These are phyloP conservation scores for Podila epicladia DNA, from an alignment of 192 early-diverging fungal species.

Conservation along the genomic window DNA sequence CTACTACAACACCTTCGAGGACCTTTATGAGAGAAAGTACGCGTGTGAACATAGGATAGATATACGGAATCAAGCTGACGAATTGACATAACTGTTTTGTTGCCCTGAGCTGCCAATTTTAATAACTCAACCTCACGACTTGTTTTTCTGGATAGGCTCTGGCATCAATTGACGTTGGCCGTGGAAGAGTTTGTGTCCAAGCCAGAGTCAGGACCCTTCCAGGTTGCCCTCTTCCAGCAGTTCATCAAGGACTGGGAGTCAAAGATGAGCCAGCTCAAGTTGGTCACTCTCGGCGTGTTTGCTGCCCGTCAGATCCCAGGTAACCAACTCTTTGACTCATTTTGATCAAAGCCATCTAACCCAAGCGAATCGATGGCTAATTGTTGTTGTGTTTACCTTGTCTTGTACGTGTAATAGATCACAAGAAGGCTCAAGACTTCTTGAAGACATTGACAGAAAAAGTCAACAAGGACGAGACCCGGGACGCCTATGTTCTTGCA, in stretches of 20 bases:
- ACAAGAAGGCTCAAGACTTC: conserved; percentile 79
- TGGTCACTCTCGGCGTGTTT: conserved; percentile 84
- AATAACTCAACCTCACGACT: not conserved
- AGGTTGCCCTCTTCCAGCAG: conserved; percentile 86
- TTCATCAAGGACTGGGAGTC: conserved; percentile 95
- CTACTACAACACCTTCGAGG: conserved; percentile 88
- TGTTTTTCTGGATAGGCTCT: conserved; percentile 70
- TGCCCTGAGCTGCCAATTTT: too few relatives aligned
- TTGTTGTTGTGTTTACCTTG: not conserved
- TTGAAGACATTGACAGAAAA: conserved; percentile 74
- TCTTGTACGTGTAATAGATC: conserved; percentile 54
- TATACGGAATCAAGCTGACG: too few relatives aligned
- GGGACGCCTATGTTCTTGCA: conserved; percentile 89
- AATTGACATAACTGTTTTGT: too few relatives aligned
- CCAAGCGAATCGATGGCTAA: not conserved
- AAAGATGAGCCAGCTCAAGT: conserved; percentile 94
- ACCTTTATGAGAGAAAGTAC: conserved; percentile 96
- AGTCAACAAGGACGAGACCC: conserved; percentile 72
- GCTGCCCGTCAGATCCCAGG: conserved; percentile 81
- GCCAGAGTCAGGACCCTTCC: conserved; percentile 79
- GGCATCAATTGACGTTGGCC: conserved; percentile 94
- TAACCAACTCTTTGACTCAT: conserved; percentile 15
- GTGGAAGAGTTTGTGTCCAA: conserved; percentile 83
- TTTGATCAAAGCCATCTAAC: not conserved
- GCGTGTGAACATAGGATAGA: not conserved